These are phyloP conservation scores for Trichodelitschia bisporula DNA, from an alignment of 495 filamentous ascomycete genomes.

Conservation along the genomic window DNA sequence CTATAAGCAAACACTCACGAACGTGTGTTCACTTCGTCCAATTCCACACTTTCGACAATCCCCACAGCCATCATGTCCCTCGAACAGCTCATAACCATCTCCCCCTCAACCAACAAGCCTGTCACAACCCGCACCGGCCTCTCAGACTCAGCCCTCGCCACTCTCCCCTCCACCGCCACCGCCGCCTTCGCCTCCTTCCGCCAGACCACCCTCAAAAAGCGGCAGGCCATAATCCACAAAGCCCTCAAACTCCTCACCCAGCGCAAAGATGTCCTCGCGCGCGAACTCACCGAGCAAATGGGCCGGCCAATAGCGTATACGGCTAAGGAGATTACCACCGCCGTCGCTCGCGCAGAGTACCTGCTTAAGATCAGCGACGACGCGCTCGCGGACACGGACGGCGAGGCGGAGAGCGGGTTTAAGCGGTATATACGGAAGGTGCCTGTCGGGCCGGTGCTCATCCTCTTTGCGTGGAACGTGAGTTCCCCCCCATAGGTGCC, in stretches of 20 bases:
- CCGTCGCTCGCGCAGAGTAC: constrained; percentile 57
- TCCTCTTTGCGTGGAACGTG: constrained; percentile 92
- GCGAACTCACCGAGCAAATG: constrained; percentile 82
- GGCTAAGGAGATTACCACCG: constrained; percentile 55
- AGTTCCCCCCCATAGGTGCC: constrained; percentile 14
- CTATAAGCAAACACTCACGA: no score
- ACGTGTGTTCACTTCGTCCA: constrained; percentile 2
- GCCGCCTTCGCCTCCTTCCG: constrained; percentile 49
- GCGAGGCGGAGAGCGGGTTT: constrained; percentile 65
- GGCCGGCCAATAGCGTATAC: constrained; percentile 74
- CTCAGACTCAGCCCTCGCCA: constrained; percentile 34
- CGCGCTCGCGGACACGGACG: constrained; percentile 45
- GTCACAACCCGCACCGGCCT: constrained; percentile 52
- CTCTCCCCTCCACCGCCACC: constrained; percentile 37
- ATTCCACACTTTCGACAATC: no score
- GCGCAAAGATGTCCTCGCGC: constrained; percentile 55
- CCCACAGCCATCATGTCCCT: constrained; percentile 44
- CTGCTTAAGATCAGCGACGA: constrained; percentile 54
- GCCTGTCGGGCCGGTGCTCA: constrained; percentile 58
- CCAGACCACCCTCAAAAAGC: constrained; percentile 31
- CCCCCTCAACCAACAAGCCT: constrained; percentile 58
- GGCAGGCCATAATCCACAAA: constrained; percentile 52
- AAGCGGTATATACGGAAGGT: constrained; percentile 70
- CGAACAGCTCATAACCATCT: constrained; percentile 72
- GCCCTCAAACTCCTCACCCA: constrained; percentile 41